A percentile compares a stretch with the other conserved stretches of the same genome.
These are phyloP conservation scores for Puccinia triticina DNA, from an alignment of 1,284 basidiomycete genomes.

Conservation along the genomic window DNA sequence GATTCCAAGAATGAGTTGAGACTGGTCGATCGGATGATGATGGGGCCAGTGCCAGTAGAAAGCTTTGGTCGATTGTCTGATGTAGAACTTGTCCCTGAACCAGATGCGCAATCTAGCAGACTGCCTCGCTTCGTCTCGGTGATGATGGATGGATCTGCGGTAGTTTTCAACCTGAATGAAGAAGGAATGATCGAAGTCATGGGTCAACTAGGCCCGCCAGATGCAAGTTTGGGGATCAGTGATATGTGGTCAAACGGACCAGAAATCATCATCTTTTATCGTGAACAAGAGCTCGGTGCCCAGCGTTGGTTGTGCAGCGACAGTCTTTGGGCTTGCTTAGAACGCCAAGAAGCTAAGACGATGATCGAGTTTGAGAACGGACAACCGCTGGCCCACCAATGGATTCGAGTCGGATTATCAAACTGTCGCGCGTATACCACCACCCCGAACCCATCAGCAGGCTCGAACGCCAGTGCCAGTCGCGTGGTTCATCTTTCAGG, in stretches of 20 bases:
- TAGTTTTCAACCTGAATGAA: constrained; percentile 11
- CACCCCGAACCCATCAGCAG: not conserved
- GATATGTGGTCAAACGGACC: constrained; percentile 42
- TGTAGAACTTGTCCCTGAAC: not conserved
- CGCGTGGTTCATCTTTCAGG: constrained; percentile 18
- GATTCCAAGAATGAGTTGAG: not conserved
- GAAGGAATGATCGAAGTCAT: constrained; percentile 22
- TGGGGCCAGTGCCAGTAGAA: constrained; percentile 38
- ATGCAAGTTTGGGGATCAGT: constrained; percentile 20
- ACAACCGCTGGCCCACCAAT: not conserved
- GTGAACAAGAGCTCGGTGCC: constrained; percentile 17
- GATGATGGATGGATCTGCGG: constrained; percentile 36
- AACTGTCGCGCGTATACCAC: not conserved
- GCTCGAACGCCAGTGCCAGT: not conserved
- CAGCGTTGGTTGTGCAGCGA: constrained; percentile 36
- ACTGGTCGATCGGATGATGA: constrained; percentile 26
- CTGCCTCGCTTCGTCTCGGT: constrained; percentile 13
- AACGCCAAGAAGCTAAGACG: constrained; percentile 22
- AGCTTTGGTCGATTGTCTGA: constrained; percentile 32
- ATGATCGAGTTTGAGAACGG: constrained; percentile 32
- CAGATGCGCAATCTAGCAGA: not conserved
- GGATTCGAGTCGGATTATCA: constrained; percentile 22
- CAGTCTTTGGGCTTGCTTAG: constrained; percentile 16
- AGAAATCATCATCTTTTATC: constrained; percentile 37
- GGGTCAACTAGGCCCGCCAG: constrained; percentile 13